Conservation (phyloP, 495 filamentous ascomycete genomes). For the Aspergillus homomorphus region DNA sequence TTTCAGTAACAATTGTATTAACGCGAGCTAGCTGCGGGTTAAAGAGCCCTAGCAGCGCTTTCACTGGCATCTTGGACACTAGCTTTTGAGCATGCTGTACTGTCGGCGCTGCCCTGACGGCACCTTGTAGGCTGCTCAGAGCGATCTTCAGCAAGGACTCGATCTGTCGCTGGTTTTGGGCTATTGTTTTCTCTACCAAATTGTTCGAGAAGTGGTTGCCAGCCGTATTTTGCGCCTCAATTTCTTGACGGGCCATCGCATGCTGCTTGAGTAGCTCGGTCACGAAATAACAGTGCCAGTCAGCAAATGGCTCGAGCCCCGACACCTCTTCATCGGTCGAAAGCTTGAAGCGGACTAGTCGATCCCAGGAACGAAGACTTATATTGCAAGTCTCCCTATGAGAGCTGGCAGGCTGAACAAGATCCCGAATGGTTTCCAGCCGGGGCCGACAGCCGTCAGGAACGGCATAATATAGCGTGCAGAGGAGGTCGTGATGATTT, state of each 20-base stretch:
- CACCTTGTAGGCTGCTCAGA: slow-evolving; percentile 48
- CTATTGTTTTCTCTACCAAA: slow-evolving; percentile 53
- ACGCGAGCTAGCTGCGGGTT: slow-evolving; percentile 33
- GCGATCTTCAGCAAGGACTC: slow-evolving; percentile 55
- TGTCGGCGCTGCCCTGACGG: slow-evolving; percentile 40
- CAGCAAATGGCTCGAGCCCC: slow-evolving; percentile 55
- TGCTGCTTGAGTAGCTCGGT: slow-evolving; percentile 57
- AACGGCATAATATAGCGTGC: slow-evolving; percentile 82
- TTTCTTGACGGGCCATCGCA: slow-evolving; percentile 55
- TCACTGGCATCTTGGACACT: slow-evolving; percentile 35
- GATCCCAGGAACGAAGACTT: slow-evolving; percentile 76
- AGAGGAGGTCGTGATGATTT: slow-evolving; percentile 92
- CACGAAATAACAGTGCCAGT: slow-evolving; percentile 67
- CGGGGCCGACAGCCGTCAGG: slow-evolving; percentile 68
- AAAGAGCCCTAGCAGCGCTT: slow-evolving; percentile 37
- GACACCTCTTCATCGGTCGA: slow-evolving; percentile 52
- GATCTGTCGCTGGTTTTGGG: slow-evolving; percentile 60
- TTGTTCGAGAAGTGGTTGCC: slow-evolving; percentile 43
- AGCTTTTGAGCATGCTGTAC: slow-evolving; percentile 36
- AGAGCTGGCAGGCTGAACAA: slow-evolving; percentile 74
- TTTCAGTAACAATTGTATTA: slow-evolving; percentile 37
- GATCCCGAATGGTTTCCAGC: slow-evolving; percentile 65
- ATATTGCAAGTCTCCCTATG: slow-evolving; percentile 85
- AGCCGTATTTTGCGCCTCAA: slow-evolving; percentile 52
- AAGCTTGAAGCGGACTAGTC: slow-evolving; percentile 72